phyloP scores from a whole-genome alignment of 257 asterid species.

The Penstemon barbatus region DNA sequence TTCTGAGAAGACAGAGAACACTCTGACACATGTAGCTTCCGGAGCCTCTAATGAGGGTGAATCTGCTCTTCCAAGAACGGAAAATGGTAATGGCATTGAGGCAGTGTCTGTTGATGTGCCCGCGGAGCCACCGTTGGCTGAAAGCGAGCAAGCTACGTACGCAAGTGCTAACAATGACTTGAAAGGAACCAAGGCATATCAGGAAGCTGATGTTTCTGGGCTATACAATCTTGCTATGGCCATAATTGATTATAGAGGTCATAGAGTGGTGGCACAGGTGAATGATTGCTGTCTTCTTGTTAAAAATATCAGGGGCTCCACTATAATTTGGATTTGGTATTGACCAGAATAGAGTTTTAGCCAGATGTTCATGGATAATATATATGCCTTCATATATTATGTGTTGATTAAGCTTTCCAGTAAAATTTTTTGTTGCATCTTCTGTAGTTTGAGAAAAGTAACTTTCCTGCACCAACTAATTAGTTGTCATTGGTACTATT shows the following conservation, averaged over 20 bases:
- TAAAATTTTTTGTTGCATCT: slow-evolving; percentile 12
- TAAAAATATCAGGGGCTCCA: slow-evolving; percentile 2
- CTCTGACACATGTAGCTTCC: slow-evolving; percentile 34
- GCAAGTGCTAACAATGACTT: slow-evolving; percentile 97
- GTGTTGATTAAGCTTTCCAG: neutral
- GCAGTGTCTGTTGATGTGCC: slow-evolving; percentile 50
- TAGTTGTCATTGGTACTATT: neutral
- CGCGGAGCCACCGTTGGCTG: slow-evolving; percentile 73
- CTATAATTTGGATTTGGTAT: slow-evolving; percentile 13
- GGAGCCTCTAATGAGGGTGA: slow-evolving; percentile 35
- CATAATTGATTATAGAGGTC: slow-evolving; percentile 95
- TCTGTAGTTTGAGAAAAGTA: neutral
- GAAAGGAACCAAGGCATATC: slow-evolving; percentile 95
- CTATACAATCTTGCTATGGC: slow-evolving; percentile 96
- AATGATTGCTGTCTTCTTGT: neutral
- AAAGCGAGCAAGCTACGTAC: slow-evolving; percentile 97
- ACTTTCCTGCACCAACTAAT: slow-evolving; percentile 11
- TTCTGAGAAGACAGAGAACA: slow-evolving; percentile 42
- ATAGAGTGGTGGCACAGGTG: slow-evolving; percentile 98
- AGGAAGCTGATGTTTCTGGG: slow-evolving; percentile 95
- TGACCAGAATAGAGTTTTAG: slow-evolving; percentile 9
- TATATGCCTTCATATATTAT: neutral
- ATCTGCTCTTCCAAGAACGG: slow-evolving; percentile 36
- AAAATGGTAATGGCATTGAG: slow-evolving; percentile 37
- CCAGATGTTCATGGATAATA: slow-evolving; percentile 9